Conservation (phyloP, 139 green algal species). For the Desmodesmus armatus region DNA sequence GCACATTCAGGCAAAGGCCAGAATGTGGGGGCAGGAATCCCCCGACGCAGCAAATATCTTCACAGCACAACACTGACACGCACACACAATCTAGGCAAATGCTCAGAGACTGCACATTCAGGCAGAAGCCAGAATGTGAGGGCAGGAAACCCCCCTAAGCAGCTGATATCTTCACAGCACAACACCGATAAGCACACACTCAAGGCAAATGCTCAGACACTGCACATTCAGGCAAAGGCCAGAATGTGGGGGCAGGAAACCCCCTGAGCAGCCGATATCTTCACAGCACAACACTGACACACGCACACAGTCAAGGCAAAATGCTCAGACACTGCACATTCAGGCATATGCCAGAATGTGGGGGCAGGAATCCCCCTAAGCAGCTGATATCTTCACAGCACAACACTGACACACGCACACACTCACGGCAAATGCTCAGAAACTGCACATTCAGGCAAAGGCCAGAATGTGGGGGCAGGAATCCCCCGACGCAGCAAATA, state of each 20-base stretch:
- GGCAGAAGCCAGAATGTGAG: not conserved
- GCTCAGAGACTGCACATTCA: constrained; percentile 18
- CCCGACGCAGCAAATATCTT: constrained; percentile 4
- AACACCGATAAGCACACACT: not conserved
- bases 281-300: not conserved
- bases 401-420: not conserved
- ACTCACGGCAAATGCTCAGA: constrained; percentile 11
- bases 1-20: not conserved
- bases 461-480: constrained; percentile 18
- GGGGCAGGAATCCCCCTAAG: not conserved
- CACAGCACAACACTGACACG: not conserved
- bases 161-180: not conserved
- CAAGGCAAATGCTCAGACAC: constrained; percentile 15
- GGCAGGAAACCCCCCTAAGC: not conserved
- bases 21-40: constrained; percentile 19
- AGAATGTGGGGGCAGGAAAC: constrained; percentile 1
- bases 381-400: not conserved
- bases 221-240: not conserved
- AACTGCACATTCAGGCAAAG: not conserved
- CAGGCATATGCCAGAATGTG: not conserved
- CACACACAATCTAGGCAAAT: not conserved
- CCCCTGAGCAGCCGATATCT: not conserved
- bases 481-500: not conserved
- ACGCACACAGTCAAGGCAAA: not conserved
- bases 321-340: constrained; percentile 22